phyloP scores from a whole-genome alignment of 176 grass and related monocot genomes.

The Leersia perrieri region DNA sequence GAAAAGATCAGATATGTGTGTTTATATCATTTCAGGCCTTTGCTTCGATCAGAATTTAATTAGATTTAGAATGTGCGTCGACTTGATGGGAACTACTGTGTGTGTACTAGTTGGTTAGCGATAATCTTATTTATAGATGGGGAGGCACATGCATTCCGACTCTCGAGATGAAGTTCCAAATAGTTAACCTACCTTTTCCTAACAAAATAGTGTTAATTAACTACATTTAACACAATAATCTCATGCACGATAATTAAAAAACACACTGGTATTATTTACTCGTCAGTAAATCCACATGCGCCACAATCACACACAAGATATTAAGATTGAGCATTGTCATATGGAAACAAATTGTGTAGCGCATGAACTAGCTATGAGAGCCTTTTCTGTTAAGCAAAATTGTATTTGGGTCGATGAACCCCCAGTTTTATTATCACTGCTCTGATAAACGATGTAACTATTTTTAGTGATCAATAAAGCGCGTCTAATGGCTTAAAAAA shows the following conservation, averaged over 20 bases:
- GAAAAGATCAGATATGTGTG: slow-evolving; percentile 19
- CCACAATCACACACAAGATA: neutral
- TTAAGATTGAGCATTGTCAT: too few relatives aligned
- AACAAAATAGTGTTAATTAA: neutral
- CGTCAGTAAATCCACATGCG: neutral
- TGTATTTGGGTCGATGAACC: too few relatives aligned
- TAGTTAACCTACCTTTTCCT: neutral
- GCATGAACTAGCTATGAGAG: too few relatives aligned
- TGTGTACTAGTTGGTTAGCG: slow-evolving; percentile 16
- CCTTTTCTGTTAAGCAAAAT: too few relatives aligned
- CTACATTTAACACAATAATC: neutral
- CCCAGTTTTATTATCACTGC: too few relatives aligned
- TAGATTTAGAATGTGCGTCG: neutral
- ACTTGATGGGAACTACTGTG: neutral
- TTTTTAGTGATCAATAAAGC: too few relatives aligned
- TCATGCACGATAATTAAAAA: neutral
- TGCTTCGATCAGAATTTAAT: neutral
- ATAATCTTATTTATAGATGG: neutral
- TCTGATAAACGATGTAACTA: too few relatives aligned
- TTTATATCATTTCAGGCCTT: neutral
- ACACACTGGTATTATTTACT: neutral
- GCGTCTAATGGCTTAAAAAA: too few relatives aligned
- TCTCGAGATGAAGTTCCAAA: neutral
- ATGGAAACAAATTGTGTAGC: too few relatives aligned
- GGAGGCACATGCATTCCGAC: neutral